Evolutionary conservation across 2,329 filamentous ascomycete species (phyloP).

Genomic region (Cercospora sp.): DNA sequence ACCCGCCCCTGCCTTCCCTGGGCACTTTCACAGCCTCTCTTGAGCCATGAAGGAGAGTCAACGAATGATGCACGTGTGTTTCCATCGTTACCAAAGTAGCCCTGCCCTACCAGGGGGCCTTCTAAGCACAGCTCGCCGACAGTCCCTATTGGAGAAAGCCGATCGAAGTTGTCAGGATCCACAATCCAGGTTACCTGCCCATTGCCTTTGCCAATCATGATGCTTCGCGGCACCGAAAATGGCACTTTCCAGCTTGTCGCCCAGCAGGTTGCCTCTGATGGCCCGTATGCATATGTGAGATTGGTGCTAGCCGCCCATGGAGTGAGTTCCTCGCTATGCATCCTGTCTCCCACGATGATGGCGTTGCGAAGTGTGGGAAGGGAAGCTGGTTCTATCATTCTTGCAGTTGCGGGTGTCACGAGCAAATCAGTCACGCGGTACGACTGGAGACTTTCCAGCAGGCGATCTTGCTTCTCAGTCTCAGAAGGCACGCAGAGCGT

Average conservation of each 20-base stretch:
- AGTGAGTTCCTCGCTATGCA: not conserved
- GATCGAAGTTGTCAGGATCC: slow-evolving; percentile 29
- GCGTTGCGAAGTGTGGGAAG: slow-evolving; percentile 11
- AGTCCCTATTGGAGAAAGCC: slow-evolving; percentile 45
- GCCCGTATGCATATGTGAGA: slow-evolving; percentile 12
- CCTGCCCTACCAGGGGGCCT: slow-evolving; percentile 46
- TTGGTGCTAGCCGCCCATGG: not conserved
- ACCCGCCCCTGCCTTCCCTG: slow-evolving; percentile 2
- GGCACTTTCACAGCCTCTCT: not conserved
- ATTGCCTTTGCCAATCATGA: slow-evolving; percentile 39
- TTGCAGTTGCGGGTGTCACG: slow-evolving; percentile 16
- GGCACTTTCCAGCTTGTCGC: slow-evolving; percentile 14
- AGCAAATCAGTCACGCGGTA: slow-evolving; percentile 1
- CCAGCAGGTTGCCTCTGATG: slow-evolving; percentile 15
- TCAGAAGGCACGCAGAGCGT: slow-evolving; percentile 29
- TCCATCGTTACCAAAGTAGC: slow-evolving; percentile 41
- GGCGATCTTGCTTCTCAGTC: slow-evolving; percentile 19
- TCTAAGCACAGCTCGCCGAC: slow-evolving; percentile 51
- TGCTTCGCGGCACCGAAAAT: slow-evolving; percentile 20
- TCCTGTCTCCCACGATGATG: slow-evolving; percentile 16
- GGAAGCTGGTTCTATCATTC: slow-evolving; percentile 7
- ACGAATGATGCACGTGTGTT: slow-evolving; percentile 40
- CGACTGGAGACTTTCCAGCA: slow-evolving; percentile 11
- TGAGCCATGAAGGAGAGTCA: slow-evolving; percentile 28
- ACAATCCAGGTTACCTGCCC: slow-evolving; percentile 36